A percentile compares a stretch with the other conserved stretches of the same genome.
Conservation (phyloP, 2,329 filamentous ascomycete genomes). For the Diaporthe velutina region DNA sequence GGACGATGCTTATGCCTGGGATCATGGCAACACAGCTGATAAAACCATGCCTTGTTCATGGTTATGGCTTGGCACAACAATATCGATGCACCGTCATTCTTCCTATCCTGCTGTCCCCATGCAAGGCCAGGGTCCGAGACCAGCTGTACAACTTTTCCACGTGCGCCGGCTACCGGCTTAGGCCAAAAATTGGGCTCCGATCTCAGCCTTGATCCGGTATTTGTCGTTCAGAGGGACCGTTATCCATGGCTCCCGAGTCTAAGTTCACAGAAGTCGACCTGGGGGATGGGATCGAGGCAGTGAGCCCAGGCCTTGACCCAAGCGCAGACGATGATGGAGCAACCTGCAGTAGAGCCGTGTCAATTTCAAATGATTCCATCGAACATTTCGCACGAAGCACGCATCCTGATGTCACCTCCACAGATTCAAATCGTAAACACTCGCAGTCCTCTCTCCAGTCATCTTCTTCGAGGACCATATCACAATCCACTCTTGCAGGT, state of each 20-base stretch:
- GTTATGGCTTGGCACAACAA: slow-evolving; percentile 9
- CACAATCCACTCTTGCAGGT: background rate
- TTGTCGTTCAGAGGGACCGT: background rate
- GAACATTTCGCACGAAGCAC: no score
- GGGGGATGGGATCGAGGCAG: background rate
- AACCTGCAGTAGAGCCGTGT: background rate
- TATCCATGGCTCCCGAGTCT: background rate
- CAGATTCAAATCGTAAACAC: background rate
- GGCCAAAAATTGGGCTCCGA: background rate
- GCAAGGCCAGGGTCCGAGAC: background rate
- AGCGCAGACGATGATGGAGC: background rate
- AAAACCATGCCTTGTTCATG: background rate
- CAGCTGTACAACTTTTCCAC: slow-evolving; percentile 8
- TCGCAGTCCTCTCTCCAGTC: slow-evolving; percentile 4
- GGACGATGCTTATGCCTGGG: background rate
- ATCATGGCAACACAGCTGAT: background rate
- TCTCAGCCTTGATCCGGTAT: background rate
- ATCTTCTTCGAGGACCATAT: background rate
- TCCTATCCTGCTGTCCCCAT: background rate
- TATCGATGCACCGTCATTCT: background rate
- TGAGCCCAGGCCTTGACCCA: background rate
- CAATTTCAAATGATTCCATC: background rate
- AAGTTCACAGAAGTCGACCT: slow-evolving; percentile 3
- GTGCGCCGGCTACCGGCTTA: background rate
- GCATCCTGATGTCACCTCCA: background rate